Evolutionary conservation across 768 basidiomycete species (phyloP), one percentile per base, ranked within the genome.

Genomic region (Psilocybe tampanensis): DNA sequence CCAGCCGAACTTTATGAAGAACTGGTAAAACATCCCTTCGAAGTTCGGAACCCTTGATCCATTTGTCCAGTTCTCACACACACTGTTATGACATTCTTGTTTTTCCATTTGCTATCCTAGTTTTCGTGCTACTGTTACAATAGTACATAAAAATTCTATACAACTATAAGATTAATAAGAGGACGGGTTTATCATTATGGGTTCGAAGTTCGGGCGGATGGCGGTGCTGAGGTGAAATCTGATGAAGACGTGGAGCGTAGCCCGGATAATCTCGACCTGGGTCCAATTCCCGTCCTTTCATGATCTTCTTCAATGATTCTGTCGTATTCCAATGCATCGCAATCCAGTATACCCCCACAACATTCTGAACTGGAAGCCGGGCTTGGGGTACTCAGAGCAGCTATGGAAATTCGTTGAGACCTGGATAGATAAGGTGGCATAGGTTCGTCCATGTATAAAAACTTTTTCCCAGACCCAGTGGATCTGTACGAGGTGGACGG

Each of bases 1-100:
- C 94, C 94, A 1, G 64, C 88, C 36, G 91, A 90, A 22, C 76
- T 96, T 4, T 97, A 95, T 64, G 90, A 93, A 45, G 92, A 93
- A 70, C 84, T 96, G 22, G 92, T 93, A 54, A 84, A 85, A 60
- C 94, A 97, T 73, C 93, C 94, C 7, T 95, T 86, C 63, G 87
- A 90, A 66, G 69, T 80, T 24, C 65, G 62, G 48, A 57, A 68
- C 15, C 36, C 58, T 50, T 59, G 59, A 48, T 53, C 59, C 66
- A 44, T 56, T 51, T 13, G 36, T 3, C n/a, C 36, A 39, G 7
- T 39, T 13, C 15, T 13, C 12, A 39, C 12, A 5, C 33, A 7
- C 36, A 13, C 41, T 15, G 22, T 18, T 32, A 26, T 41, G 33
- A 39, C 29, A 41, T 22, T 43, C 51, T 36, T 42, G 19, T 61